phyloP scores from a whole-genome alignment of 768 basidiomycete species.

The Porphyrellus cyaneotinctus region DNA sequence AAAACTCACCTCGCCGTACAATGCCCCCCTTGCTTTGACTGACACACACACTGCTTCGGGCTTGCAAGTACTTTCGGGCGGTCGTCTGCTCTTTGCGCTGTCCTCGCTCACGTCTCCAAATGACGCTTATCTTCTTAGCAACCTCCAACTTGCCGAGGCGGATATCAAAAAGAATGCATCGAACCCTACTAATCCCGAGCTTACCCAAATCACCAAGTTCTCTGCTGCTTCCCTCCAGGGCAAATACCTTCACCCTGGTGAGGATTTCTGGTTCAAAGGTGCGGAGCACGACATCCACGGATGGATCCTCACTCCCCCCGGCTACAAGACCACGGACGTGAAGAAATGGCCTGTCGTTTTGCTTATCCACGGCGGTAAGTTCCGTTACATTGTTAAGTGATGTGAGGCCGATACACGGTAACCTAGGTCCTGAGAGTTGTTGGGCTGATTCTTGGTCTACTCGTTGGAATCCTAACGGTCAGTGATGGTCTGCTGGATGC shows the following conservation, averaged over 20 bases:
- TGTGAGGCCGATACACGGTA: not conserved
- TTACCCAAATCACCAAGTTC: slow-evolving; percentile 63
- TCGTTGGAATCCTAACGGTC: slow-evolving; percentile 88
- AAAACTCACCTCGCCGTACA: slow-evolving; percentile 37
- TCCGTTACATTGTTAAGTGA: not conserved
- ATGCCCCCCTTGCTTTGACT: slow-evolving; percentile 57
- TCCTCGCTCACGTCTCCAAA: slow-evolving; percentile 78
- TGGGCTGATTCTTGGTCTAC: slow-evolving; percentile 93
- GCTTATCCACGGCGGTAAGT: slow-evolving; percentile 72
- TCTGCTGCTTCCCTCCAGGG: slow-evolving; percentile 50
- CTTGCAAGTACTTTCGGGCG: slow-evolving; percentile 55
- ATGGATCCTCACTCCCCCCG: slow-evolving; percentile 77
- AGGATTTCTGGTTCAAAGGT: slow-evolving; percentile 90
- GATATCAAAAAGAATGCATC: slow-evolving; percentile 33
- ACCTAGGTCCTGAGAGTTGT: slow-evolving; percentile 66
- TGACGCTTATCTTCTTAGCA: slow-evolving; percentile 64
- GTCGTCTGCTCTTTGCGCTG: slow-evolving; percentile 65
- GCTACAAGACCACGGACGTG: slow-evolving; percentile 59
- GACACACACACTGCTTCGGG: slow-evolving; percentile 53
- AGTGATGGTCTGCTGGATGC: not conserved
- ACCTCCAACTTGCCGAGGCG: slow-evolving; percentile 43
- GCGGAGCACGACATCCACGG: slow-evolving; percentile 78
- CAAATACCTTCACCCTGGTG: slow-evolving; percentile 58
- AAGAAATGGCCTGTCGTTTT: slow-evolving; percentile 79
- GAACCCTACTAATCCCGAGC: slow-evolving; percentile 28